Conservation (phyloP, 78 protist species). For the Guillardia theta region DNA sequence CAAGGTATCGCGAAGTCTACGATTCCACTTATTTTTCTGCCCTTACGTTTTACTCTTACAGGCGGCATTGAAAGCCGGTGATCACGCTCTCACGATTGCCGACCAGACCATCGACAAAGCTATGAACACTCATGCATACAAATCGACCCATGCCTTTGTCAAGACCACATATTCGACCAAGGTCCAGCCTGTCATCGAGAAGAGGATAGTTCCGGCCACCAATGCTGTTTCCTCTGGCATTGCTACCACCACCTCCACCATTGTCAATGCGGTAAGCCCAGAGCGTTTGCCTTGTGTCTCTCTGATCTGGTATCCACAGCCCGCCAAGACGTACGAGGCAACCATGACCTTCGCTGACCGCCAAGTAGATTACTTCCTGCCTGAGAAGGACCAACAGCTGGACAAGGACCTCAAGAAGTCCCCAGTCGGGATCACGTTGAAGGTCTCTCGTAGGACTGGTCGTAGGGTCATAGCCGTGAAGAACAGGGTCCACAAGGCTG, state of each 20-base stretch:
- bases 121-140: neutral
- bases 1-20: no score
- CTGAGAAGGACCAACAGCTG: neutral
- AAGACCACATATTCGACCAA: neutral
- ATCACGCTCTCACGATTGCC: neutral
- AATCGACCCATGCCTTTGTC: neutral
- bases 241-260: neutral
- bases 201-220: no score
- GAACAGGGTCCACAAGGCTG: neutral
- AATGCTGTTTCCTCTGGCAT: neutral
- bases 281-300: neutral
- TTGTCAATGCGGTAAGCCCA: neutral
- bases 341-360: no score
- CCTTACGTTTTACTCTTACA: no score
- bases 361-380: no score
- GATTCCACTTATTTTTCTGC: no score
- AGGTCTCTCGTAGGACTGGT: neutral
- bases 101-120: neutral
- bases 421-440: neutral
- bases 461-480: neutral
- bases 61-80: neutral
- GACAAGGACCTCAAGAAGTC: neutral
- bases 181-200: no score
- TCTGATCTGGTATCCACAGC: neutral
- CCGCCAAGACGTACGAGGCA: neutral